A percentile compares a stretch with the other conserved stretches of the same genome.
These are phyloP conservation scores for Paraphaeosphaeria minitans DNA, from an alignment of 2,329 filamentous ascomycete genomes.

Conservation along the genomic window DNA sequence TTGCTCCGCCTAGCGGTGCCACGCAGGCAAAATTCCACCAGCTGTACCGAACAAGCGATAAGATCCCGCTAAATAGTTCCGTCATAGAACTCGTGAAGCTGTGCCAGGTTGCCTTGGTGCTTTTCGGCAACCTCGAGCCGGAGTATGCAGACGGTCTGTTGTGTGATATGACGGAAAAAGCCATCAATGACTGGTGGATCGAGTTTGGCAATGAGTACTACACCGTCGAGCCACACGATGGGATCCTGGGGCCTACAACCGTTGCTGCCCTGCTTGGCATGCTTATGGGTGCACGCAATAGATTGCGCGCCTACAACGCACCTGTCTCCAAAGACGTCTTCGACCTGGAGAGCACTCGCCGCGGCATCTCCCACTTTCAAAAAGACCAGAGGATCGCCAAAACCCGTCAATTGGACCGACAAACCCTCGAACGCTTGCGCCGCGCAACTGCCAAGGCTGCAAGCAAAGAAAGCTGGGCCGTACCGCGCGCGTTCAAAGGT, in stretches of 20 bases:
- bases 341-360: slow-evolving; percentile 80
- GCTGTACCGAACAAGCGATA: slow-evolving; percentile 85
- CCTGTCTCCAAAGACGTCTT: slow-evolving; percentile 91
- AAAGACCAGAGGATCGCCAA: slow-evolving; percentile 82
- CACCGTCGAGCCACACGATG: slow-evolving; percentile 90
- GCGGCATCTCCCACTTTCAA: slow-evolving; percentile 86
- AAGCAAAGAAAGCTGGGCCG: slow-evolving; percentile 85
- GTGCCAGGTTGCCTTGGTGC: slow-evolving; percentile 84
- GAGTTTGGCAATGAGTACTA: slow-evolving; percentile 91
- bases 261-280: slow-evolving; percentile 86
- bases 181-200: slow-evolving; percentile 94
- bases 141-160: slow-evolving; percentile 91
- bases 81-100: slow-evolving; percentile 89
- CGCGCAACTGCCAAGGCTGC: slow-evolving; percentile 87
- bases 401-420: slow-evolving; percentile 79
- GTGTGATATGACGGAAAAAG: slow-evolving; percentile 90
- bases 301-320: slow-evolving; percentile 81
- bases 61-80: slow-evolving; percentile 75
- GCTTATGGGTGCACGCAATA: slow-evolving; percentile 86
- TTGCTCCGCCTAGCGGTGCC: slow-evolving; percentile 77
- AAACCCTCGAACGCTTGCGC: slow-evolving; percentile 81
- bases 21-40: slow-evolving; percentile 91
- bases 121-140: slow-evolving; percentile 85
- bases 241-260: slow-evolving; percentile 88
- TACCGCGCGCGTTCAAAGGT: slow-evolving; percentile 92